Base-by-base conservation (phyloP, 2,329 filamentous ascomycete genomes). In the Epichloe coenophiala region DNA sequence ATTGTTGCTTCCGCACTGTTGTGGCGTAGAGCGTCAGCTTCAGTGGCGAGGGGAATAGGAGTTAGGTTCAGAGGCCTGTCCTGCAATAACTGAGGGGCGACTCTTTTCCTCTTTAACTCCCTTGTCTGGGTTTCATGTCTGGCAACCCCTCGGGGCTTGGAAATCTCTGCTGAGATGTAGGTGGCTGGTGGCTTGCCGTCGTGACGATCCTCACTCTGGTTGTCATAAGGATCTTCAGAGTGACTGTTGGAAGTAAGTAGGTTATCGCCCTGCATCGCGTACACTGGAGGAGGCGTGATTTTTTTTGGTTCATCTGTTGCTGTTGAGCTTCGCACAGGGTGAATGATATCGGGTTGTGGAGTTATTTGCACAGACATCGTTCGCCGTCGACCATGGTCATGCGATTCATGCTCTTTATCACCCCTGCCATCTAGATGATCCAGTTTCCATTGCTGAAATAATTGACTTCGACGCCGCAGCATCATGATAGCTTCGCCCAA, bases 401-500 rank as follows among this genome's bases (percentile, higher is more conserved):
- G 48, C 42, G 47, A 19, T 36, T 43, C 37, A 8, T 33, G 33
- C 17, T 45, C 37, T 17, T 42, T 45, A 40, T 45, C 11, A 7
- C 17, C 15, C 12, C 15, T 13, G 7, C 41, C 23, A 23, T 43
- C 47, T 23, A 53, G 40, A 36, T 40, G 57, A 44, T 54, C 47
- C 38, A 44, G 3, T 48, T 58, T 58, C 65, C 65, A 67, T 12
- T 49, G 51, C 17, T 58, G 60, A 52, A 79, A 85, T 37, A 67
- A 69, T 1, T 55, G 56, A 48, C 83, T 86, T 44, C 60, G 66
- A 33, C 60, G 59, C 40, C 73, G 76, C 5, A 90, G 71, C 35
- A 73, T 68, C 2, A 69, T 58, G 50, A 90, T 77, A 9, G 78
- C 79, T 53, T 73, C 69, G 13, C 72, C 67, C 2, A 93, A 63